Evolutionary conservation across 257 asterid genomes (phyloP).

Genomic region (Misopates orontium): DNA sequence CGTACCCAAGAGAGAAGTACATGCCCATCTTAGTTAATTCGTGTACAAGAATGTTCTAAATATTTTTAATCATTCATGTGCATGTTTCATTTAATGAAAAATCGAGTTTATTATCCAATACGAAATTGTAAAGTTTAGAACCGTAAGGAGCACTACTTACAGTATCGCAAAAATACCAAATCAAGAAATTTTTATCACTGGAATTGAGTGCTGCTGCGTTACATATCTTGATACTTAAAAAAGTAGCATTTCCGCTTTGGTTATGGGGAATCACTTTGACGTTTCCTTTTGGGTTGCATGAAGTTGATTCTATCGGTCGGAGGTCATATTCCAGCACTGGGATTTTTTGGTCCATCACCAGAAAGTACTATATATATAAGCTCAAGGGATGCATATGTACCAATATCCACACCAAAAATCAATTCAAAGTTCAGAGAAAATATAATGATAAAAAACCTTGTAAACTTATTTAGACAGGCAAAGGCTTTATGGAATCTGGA

Average conservation of each 20-base stretch:
- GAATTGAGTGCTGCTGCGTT: too few relatives aligned
- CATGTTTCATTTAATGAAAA: too few relatives aligned
- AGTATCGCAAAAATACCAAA: too few relatives aligned
- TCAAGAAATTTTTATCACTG: too few relatives aligned
- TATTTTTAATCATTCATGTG: too few relatives aligned
- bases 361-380: not conserved
- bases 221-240: not conserved
- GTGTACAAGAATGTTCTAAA: too few relatives aligned
- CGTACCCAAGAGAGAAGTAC: too few relatives aligned
- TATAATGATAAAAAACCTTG: not conserved
- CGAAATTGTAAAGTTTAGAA: too few relatives aligned
- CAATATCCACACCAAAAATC: not conserved
- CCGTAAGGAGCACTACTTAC: too few relatives aligned
- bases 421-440: not conserved
- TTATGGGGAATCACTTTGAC: not conserved
- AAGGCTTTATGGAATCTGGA: conserved; percentile 14
- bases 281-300: not conserved
- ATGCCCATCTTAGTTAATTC: too few relatives aligned
- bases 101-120: too few relatives aligned
- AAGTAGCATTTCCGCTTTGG: not conserved
- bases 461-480: not conserved
- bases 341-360: not conserved
- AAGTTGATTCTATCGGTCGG: not conserved
- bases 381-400: not conserved
- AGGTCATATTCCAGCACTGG: not conserved